A percentile compares a stretch with the other conserved stretches of the same genome.
Evolutionary conservation across 768 basidiomycete species (phyloP).

Genomic region (Dioszegia crocea): DNA sequence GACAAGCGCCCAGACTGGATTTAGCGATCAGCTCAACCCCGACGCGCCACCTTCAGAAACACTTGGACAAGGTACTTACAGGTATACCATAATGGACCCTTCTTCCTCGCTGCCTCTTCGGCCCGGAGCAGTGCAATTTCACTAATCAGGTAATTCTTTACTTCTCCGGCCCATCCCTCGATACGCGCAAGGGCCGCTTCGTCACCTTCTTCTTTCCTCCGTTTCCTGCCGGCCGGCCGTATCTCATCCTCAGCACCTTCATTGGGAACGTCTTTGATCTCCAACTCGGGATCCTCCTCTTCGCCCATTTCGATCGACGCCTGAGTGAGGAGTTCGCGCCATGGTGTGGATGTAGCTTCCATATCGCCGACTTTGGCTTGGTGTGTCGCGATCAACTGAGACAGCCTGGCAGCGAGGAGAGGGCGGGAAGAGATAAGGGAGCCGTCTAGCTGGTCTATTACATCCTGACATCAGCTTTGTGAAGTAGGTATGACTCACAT

Average conservation of each 20-base stretch:
- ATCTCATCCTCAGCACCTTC: conserved; percentile 1
- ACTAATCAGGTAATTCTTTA: conserved; percentile 15
- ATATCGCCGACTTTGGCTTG: not conserved
- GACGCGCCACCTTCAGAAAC: not conserved
- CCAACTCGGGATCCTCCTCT: not conserved
- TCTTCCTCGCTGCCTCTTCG: not conserved
- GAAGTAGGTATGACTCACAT: conserved; percentile 14
- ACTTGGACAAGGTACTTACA: not conserved
- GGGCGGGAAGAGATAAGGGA: not conserved
- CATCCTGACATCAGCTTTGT: not conserved
- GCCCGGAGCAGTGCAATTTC: conserved; percentile 7
- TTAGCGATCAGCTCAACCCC: not conserved
- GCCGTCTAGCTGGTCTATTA: not conserved
- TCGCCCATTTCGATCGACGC: not conserved
- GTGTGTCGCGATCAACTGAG: not conserved
- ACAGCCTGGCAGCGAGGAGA: not conserved
- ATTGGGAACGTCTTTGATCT: conserved; percentile 1
- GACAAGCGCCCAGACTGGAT: not conserved
- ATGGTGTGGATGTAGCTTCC: not conserved
- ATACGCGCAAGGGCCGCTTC: conserved; percentile 19
- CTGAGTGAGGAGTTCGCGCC: not conserved
- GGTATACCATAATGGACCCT: not conserved
- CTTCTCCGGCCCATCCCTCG: conserved; percentile 34
- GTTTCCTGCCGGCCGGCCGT: not conserved
- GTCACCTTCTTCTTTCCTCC: conserved; percentile 6